Percentiles rank a stretch among this genome's conserved stretches.
phyloP scores from a whole-genome alignment of 345 rosid genomes.

The Salix suchowensis region DNA sequence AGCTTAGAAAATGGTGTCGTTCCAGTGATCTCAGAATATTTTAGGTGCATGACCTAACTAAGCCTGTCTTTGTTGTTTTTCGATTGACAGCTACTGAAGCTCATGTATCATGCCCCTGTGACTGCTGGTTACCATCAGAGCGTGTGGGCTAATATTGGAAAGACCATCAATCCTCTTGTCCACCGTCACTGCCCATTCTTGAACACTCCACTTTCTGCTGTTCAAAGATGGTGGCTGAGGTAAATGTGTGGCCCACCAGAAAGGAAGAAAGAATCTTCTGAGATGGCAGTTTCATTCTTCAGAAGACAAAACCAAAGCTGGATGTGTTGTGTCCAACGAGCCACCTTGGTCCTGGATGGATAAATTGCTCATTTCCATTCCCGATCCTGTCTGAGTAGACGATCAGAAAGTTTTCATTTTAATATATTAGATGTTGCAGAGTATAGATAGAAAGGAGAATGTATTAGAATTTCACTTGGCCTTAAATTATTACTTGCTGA shows the following conservation, averaged over 20 bases:
- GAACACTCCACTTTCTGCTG: constrained; percentile 54
- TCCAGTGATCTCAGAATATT: background rate
- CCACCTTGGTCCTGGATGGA: background rate
- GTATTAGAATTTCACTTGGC: background rate
- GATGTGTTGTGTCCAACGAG: background rate
- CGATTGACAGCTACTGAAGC: constrained; percentile 69
- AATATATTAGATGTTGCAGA: background rate
- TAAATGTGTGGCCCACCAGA: constrained; percentile 14
- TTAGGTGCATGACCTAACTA: background rate
- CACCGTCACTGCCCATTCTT: constrained; percentile 73
- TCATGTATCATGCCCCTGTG: constrained; percentile 92
- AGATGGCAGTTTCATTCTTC: background rate
- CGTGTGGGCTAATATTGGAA: constrained; percentile 76
- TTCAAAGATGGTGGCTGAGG: constrained; percentile 92
- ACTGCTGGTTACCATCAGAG: constrained; percentile 85
- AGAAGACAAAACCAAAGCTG: background rate
- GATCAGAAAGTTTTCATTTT: background rate
- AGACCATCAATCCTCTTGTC: constrained; percentile 53
- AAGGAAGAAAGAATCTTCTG: background rate
- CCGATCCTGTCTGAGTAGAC: background rate
- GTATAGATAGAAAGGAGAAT: background rate
- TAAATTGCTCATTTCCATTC: background rate
- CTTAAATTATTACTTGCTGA: background rate
- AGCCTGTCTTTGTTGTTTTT: background rate
- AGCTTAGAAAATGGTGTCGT: no score